Base-by-base conservation (phyloP, 2,329 filamentous ascomycete genomes). In the Talaromyces sp. region DNA sequence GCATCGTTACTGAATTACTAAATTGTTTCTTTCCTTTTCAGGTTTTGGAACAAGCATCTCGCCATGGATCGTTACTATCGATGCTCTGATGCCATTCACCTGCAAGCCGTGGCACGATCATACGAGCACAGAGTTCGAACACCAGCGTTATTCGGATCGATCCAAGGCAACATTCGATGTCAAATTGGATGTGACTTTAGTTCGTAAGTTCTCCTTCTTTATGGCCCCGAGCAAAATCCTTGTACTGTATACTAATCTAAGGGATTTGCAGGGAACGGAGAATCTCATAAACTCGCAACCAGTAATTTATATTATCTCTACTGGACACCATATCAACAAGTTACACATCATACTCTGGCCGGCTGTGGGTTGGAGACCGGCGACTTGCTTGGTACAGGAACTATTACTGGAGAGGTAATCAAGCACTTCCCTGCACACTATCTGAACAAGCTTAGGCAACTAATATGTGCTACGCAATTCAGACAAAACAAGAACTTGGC, bases 61-160 rank as follows among this genome's bases (percentile, higher is more conserved):
- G 0, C 86, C 87, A 0, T 89, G 87, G 87, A 76, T 89, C 13
- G 73, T 89, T 3, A 87, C 86, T 0, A 75, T 85, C 1, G 86
- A 88, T 41, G 87, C 87, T 0, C 72, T 89, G n/a, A 75, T 68
- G n/a, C 69, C 70, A 13, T 75, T 71, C 64, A 68, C 63, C 66
- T n/a, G 69, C 70, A 6, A 69, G 68, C 43, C 67, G 66, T 11
- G 64, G 67, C 52, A 58, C 45, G 62, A 58, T 57, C 61, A 63
- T 61, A 61, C 59, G 9, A 37, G 41, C 43, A 61, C 59, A 14
- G 59, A 61, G 22, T 61, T 61, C 22, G 43, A 50, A 45, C 59
- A 61, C 35, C 59, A 61, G 22, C 59, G 59, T 27, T 45, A 61
- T 52, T 33, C 43, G 11, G 59, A 61, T 61, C 43, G 31, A 52